Evolutionary conservation across 352 stramenopile species (phyloP), one percentile per base, ranked within the genome.

Genomic region (Phytophthora megakarya): DNA sequence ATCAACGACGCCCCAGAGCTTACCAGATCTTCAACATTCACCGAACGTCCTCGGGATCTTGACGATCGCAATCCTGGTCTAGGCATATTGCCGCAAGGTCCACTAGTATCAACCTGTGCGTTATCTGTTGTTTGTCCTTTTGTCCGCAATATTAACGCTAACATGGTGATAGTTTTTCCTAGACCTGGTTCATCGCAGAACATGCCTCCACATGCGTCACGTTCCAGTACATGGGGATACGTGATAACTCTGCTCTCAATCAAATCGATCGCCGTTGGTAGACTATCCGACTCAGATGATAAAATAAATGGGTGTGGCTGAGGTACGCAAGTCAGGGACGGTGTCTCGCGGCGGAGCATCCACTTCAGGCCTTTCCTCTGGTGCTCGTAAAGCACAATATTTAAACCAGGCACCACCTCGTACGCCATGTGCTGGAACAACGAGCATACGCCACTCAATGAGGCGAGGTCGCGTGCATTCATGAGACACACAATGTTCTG

Each of bases 91-190:
- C 35, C 37, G 48, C 48, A 44, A 32, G 22, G 52, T 18, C 54
- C 44, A 39, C 56, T 16, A 28, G 44, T 47, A 42, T 65, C 21
- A 37, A 53, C 39, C 37, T 19, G 26, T 21, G 51, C 61, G 26
- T 64, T 65, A 6, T 73, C 51, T 52, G 71, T 73, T 26, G 47
- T 70, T 53, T 89, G 79, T 6, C 84, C 84, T 58, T 91, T 89
- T 23, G 87, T 93, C 21, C 87, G 81, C 5, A 95, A 51, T 13
- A 96, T 79, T 25, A 96, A 56, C 22, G 87, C 84, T 8, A 94
- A 52, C 77, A 96, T 93, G 11, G 87, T 94, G 50, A 96, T 92
- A 0, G 87, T 96, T 67, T 96, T 96, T 16, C 87, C 87, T 1
- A 96, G 73, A 0, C 87, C 87, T 21, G 87, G 87, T 23, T 96